phyloP scores from a whole-genome alignment of 345 rosid genomes.

The Dimocarpus longan region DNA sequence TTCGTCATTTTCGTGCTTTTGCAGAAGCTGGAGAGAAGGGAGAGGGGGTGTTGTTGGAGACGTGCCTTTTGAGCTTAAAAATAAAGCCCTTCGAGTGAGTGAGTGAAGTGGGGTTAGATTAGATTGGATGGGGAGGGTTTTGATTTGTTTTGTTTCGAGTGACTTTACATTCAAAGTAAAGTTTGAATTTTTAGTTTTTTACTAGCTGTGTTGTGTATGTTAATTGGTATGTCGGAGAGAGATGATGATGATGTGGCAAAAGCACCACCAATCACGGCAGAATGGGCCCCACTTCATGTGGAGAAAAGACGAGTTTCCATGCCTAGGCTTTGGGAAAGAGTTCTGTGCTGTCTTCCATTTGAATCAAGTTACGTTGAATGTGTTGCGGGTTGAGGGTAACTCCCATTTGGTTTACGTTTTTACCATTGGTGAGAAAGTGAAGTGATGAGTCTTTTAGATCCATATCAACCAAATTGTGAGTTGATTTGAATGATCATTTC shows the following conservation, averaged over 20 bases:
- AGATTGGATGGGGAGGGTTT: background rate
- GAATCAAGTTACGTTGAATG: too few species aligned
- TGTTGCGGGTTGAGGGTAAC: too few species aligned
- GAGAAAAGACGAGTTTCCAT: background rate
- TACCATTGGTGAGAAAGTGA: too few species aligned
- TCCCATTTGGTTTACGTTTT: too few species aligned
- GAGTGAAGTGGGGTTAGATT: background rate
- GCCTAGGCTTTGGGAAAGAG: too few species aligned
- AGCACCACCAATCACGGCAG: constrained; percentile 46
- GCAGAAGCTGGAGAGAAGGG: background rate
- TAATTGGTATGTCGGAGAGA: background rate
- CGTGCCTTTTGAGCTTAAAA: background rate
- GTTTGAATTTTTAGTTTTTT: background rate
- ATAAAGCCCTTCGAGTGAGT: constrained; percentile 5
- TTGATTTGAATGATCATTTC: too few species aligned
- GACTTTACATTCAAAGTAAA: background rate
- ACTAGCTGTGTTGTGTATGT: background rate
- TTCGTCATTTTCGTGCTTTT: constrained; percentile 14
- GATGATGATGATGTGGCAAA: background rate
- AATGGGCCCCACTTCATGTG: constrained; percentile 8
- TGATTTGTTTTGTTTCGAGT: background rate
- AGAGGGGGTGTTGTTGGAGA: background rate
- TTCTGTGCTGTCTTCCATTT: background rate
- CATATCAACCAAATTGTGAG: too few species aligned
- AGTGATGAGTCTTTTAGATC: too few species aligned